Percentiles rank a stretch among this genome's conserved stretches.
These are phyloP conservation scores for Lactarius psammicola DNA, from an alignment of 768 basidiomycete species.

Conservation along the genomic window DNA sequence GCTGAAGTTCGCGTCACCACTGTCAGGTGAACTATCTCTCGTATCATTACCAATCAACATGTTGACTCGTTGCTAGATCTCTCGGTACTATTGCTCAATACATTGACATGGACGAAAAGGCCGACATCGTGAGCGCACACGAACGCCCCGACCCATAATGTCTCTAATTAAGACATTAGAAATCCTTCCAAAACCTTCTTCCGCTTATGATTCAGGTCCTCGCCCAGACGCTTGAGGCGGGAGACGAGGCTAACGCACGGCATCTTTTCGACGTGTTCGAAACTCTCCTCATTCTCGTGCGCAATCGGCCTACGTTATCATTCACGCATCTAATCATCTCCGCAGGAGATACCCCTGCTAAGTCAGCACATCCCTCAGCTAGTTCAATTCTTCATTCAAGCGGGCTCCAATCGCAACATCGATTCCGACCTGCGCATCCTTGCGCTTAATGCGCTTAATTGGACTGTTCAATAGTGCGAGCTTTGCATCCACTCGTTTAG, in stretches of 20 bases:
- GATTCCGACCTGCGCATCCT: conserved; percentile 83
- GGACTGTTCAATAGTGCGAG: conserved; percentile 93
- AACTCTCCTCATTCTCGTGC: conserved; percentile 86
- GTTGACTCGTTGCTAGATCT: conserved; percentile 46
- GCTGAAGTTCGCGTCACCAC: conserved; percentile 89
- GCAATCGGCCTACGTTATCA: conserved; percentile 30
- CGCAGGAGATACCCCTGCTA: conserved; percentile 89
- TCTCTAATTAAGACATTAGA: conserved; percentile 43
- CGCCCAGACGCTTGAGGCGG: conserved; percentile 73
- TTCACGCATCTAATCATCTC: conserved; percentile 7
- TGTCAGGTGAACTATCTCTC: conserved; percentile 52
- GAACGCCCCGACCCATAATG: not conserved
- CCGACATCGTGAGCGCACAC: conserved; percentile 66
- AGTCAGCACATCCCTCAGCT: conserved; percentile 85
- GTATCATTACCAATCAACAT: not conserved
- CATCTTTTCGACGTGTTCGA: conserved; percentile 95
- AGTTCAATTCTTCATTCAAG: conserved; percentile 81
- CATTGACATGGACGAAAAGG: conserved; percentile 84
- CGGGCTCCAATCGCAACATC: conserved; percentile 73
- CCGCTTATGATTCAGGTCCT: conserved; percentile 89
- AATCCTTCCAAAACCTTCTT: conserved; percentile 82
- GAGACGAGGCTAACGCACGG: conserved; percentile 79
- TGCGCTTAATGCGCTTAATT: conserved; percentile 89
- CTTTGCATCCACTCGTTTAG: not conserved
- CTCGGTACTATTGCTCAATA: conserved; percentile 92